Evolutionary conservation across 108 stramenopile genomes (phyloP), one percentile per base, ranked within the genome.

Genomic region (Craspedostauros australis): DNA sequence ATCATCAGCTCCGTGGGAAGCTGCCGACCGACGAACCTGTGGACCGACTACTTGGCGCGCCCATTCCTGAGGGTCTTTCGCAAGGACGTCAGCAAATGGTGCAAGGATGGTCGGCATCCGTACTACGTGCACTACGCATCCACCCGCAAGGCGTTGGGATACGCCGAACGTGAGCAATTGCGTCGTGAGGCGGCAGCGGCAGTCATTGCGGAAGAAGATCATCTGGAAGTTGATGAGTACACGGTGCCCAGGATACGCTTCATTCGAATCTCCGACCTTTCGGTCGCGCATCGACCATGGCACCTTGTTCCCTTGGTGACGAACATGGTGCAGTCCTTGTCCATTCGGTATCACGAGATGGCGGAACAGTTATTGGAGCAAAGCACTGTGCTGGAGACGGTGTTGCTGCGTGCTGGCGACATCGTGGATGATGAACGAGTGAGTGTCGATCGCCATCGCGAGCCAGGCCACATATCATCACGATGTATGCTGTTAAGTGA

Each of bases 1-100:
- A 58, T 88, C 46, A 82, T 88, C 3, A 81, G 77, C 6, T 82
- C 79, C 57, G 52, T 88, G n/a, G 75, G 75, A 39, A 42, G 77
- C 14, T 38, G 61, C 5, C 70, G 86, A 15, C 62, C 57, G 7
- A 78, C 82, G 7, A 79, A 83, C 47, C 33, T 78, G 7, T 88
- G 76, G 76, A 62, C 63, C 12, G 86, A 88, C 46, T 63, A 74
- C 48, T 20, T 83, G 6, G 58, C 53, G 14, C 48, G 67, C 29
- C 81, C 81, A 18, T 33, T 83, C n/a, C 33, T 58, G 41, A 38
- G 82, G n/a, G 25, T 81, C 28, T 62, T 79, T 30, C 51, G 68
- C 16, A 19, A 46, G 5, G 73, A 82, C 62, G 84, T 73, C 8
- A 58, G 57, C 15, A 33, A 33, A 22, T 88, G 86, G 86, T 88